Evolutionary conservation across 2,329 filamentous ascomycete species (phyloP).

Genomic region (Fusarium ambrosium): DNA sequence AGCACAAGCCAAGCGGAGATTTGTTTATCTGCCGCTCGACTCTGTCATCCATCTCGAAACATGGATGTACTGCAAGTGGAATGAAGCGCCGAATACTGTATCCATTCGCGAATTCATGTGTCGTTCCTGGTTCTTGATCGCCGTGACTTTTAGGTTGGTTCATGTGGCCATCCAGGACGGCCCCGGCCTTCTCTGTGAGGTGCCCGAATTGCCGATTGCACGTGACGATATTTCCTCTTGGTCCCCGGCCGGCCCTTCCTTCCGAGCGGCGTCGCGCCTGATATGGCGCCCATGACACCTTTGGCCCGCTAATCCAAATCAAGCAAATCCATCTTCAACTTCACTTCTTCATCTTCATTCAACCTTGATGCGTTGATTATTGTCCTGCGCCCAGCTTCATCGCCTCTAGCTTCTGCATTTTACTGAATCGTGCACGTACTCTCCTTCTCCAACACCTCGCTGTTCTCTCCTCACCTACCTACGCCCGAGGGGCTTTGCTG

Average conservation of each 20-base stretch:
- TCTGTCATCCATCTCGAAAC: neutral
- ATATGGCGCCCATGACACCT: conserved; percentile 23
- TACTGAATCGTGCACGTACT: neutral
- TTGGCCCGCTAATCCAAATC: conserved; percentile 31
- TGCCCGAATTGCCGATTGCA: neutral
- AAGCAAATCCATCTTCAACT: conserved; percentile 11
- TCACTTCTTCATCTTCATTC: conserved; percentile 25
- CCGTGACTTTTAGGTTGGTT: neutral
- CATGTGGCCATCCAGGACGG: conserved; percentile 8
- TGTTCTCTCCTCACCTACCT: neutral
- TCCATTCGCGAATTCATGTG: neutral
- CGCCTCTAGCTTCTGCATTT: neutral
- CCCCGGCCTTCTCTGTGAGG: neutral
- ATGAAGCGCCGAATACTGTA: neutral
- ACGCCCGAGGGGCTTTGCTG: neutral
- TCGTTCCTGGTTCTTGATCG: neutral
- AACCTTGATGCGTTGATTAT: neutral
- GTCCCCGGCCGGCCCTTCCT: neutral
- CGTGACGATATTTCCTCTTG: neutral
- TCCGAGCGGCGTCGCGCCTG: neutral
- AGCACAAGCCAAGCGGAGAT: conserved; percentile 6
- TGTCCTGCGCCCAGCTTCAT: neutral
- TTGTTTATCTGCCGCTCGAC: neutral
- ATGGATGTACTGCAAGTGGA: neutral
- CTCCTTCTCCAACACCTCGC: no score